Evolutionary conservation across 768 basidiomycete genomes (phyloP).

Genomic region (Leccinellum luteum): DNA sequence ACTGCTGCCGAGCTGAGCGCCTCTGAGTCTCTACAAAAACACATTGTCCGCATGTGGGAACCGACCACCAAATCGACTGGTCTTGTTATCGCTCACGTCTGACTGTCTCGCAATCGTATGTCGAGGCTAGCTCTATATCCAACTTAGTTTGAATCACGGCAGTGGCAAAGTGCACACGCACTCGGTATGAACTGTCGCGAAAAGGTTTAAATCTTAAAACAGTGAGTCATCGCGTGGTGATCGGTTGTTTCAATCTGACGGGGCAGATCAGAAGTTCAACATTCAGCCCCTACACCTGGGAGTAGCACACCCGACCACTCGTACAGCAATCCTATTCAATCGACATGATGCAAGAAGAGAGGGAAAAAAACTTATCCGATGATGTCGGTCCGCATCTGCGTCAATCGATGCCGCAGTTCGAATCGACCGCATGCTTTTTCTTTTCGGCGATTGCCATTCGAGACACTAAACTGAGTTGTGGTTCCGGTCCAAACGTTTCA

Average conservation of each 20-base stretch:
- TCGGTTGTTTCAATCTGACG: conserved; percentile 12
- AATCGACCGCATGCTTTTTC: neutral
- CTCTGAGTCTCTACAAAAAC: neutral
- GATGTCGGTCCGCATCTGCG: neutral
- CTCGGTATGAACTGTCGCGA: neutral
- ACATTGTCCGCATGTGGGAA: neutral
- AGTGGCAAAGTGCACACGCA: neutral
- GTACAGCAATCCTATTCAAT: neutral
- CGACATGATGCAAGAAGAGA: neutral
- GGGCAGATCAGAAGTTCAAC: conserved; percentile 8
- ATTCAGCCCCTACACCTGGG: conserved; percentile 2
- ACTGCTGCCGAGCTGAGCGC: neutral
- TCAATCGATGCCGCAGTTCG: neutral
- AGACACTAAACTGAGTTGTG: neutral
- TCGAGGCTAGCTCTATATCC: neutral
- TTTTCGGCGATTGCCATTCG: neutral
- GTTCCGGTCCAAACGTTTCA: neutral
- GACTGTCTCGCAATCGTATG: neutral
- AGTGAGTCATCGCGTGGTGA: conserved; percentile 1
- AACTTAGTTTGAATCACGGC: neutral
- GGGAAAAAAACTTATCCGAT: conserved; percentile 3
- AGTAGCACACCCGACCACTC: neutral
- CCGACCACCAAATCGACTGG: neutral
- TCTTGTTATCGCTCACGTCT: neutral
- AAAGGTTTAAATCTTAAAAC: conserved; percentile 7